Conservation (phyloP, 1,284 basidiomycete species). For the Apiotrichum akiyoshidainum region DNA sequence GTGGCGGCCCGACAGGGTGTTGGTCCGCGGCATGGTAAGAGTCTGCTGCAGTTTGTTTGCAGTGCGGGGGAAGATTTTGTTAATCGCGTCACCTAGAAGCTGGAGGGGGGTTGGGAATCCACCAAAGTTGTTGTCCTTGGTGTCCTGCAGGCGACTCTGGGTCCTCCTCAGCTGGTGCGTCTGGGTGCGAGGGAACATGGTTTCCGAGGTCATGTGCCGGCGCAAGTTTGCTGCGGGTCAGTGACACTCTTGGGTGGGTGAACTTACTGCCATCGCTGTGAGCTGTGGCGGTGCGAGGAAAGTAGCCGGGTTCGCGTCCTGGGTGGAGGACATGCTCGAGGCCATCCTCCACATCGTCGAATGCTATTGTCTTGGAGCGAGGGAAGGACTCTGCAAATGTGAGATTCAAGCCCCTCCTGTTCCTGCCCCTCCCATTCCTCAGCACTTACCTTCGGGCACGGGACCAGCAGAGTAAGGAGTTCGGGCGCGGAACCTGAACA, state of each 20-base stretch:
- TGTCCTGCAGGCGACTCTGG: slow-evolving; percentile 33
- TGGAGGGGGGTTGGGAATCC: slow-evolving; percentile 82
- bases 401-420: not conserved
- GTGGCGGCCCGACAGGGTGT: slow-evolving; percentile 53
- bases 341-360: slow-evolving; percentile 50
- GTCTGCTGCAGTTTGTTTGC: slow-evolving; percentile 59
- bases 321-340: slow-evolving; percentile 13
- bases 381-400: slow-evolving; percentile 50
- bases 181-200: slow-evolving; percentile 45
- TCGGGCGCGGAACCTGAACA: not conserved
- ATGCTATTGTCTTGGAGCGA: slow-evolving; percentile 60
- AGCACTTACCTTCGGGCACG: not conserved
- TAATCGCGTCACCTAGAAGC: slow-evolving; percentile 56
- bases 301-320: slow-evolving; percentile 19
- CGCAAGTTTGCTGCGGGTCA: not conserved
- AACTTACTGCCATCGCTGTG: slow-evolving; percentile 21
- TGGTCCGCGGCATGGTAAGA: slow-evolving; percentile 69
- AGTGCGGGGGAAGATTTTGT: slow-evolving; percentile 60
- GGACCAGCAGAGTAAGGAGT: slow-evolving; percentile 3
- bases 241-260: not conserved
- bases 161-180: slow-evolving; percentile 44
- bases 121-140: slow-evolving; percentile 59
- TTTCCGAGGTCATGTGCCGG: not conserved
- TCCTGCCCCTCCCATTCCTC: not conserved
- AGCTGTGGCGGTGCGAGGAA: slow-evolving; percentile 44